A percentile compares a stretch with the other conserved stretches of the same genome.
Evolutionary conservation across 2,329 filamentous ascomycete species (phyloP).

Genomic region (Cyanodermella asteris): DNA sequence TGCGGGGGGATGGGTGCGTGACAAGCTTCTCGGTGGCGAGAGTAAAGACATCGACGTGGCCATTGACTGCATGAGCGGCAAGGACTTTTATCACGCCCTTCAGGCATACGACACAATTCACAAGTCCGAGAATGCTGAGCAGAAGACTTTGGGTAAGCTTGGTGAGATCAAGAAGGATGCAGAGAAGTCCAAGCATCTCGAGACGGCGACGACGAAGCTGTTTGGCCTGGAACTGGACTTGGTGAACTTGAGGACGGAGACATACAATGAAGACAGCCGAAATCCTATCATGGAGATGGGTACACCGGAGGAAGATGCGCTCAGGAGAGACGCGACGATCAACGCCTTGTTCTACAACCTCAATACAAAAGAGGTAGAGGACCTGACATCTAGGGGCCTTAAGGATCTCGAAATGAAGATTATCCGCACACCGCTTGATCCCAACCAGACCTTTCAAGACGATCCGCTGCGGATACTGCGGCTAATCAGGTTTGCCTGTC

Average conservation of each 20-base stretch:
- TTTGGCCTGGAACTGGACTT: conserved; percentile 10
- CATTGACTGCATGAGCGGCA: conserved; percentile 27
- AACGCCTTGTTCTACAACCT: conserved; percentile 10
- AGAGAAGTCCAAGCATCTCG: conserved; percentile 10
- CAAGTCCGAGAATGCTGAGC: conserved; percentile 16
- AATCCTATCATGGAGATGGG: conserved; percentile 9
- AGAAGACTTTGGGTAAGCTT: conserved; percentile 4
- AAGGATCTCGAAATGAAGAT: conserved; percentile 8
- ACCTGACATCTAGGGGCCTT: conserved; percentile 8
- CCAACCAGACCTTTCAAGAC: conserved; percentile 9
- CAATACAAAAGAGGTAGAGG: conserved; percentile 6
- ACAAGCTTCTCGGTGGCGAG: conserved; percentile 23
- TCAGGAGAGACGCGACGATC: conserved; percentile 9
- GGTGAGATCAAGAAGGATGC: conserved; percentile 9
- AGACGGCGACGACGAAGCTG: conserved; percentile 7
- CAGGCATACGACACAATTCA: conserved; percentile 23
- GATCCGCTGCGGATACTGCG: conserved; percentile 9
- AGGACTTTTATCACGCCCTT: conserved; percentile 20
- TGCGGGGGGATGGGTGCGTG: conserved; percentile 28
- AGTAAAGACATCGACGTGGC: conserved; percentile 28
- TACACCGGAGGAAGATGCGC: conserved; percentile 8
- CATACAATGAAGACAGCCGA: conserved; percentile 8
- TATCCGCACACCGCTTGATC: conserved; percentile 9
- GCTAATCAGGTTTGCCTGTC: conserved; percentile 71
- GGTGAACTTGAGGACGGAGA: conserved; percentile 10